Evolutionary conservation across 805 yeast genomes (phyloP).

Genomic region (Grigorovia yakushimaensis): DNA sequence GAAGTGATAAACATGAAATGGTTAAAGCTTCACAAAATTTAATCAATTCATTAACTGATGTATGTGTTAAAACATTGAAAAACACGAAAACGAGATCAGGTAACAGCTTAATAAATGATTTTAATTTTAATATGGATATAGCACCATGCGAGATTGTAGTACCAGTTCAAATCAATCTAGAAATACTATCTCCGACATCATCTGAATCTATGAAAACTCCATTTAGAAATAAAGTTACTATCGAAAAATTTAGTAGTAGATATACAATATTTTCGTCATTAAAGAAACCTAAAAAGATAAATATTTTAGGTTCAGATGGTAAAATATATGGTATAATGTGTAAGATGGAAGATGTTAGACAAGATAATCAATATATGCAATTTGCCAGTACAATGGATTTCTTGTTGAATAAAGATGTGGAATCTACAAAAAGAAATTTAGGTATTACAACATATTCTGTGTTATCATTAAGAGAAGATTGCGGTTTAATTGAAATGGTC

Average conservation of each 20-base stretch:
- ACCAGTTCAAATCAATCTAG: constrained; percentile 65
- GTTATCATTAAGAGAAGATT: constrained; percentile 71
- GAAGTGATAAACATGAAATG: constrained; percentile 9
- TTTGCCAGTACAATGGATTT: constrained; percentile 81
- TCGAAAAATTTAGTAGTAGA: constrained; percentile 51
- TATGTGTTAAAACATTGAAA: constrained; percentile 22
- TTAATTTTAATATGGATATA: constrained; percentile 33
- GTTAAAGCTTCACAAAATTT: constrained; percentile 17
- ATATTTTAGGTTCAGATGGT: constrained; percentile 71
- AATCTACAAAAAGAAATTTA: constrained; percentile 62
- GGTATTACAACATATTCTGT: constrained; percentile 78
- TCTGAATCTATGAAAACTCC: constrained; percentile 36
- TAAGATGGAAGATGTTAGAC: constrained; percentile 86
- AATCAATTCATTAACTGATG: constrained; percentile 15
- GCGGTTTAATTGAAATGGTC: constrained; percentile 90
- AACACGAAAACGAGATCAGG: constrained; percentile 19
- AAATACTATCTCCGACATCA: constrained; percentile 49
- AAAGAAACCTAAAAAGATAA: constrained; percentile 77
- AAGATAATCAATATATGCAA: constrained; percentile 88
- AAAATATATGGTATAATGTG: constrained; percentile 64
- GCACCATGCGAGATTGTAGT: constrained; percentile 52
- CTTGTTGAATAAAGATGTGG: constrained; percentile 53
- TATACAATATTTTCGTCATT: constrained; percentile 71
- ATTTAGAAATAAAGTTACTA: constrained; percentile 42
- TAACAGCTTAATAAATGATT: constrained; percentile 31